These are phyloP conservation scores for Aureobasidium sp. DNA, from an alignment of 2,329 filamentous ascomycete species.

Conservation along the genomic window DNA sequence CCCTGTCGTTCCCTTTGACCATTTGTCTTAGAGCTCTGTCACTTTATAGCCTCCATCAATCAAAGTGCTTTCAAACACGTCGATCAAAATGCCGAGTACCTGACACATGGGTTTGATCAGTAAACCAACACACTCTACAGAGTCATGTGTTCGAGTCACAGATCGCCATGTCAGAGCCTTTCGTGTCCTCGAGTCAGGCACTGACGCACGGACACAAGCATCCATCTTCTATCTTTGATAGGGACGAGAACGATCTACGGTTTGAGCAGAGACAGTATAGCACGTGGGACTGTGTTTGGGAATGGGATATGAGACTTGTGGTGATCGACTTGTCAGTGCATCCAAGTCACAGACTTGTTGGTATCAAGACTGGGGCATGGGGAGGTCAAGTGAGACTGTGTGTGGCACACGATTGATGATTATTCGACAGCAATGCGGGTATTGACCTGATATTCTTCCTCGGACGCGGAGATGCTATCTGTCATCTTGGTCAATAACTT, in stretches of 20 bases:
- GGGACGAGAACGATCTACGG: not conserved
- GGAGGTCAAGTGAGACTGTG: not conserved
- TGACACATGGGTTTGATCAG: not conserved
- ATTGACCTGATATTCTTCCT: no score
- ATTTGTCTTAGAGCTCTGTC: not conserved
- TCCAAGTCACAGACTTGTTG: no score
- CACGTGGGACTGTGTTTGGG: not conserved
- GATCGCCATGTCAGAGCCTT: not conserved
- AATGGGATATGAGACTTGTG: not conserved
- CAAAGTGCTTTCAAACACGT: not conserved
- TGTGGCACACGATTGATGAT: not conserved
- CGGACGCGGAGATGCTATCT: no score
- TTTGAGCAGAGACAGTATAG: not conserved
- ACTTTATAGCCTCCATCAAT: not conserved
- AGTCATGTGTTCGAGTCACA: not conserved
- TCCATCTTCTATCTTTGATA: no score
- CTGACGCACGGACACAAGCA: not conserved
- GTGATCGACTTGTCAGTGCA: not conserved
- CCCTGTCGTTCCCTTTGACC: not conserved
- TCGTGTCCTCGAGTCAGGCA: not conserved
- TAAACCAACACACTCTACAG: not conserved
- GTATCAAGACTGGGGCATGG: not conserved
- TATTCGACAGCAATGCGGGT: no score
- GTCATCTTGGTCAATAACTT: no score
- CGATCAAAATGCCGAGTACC: not conserved